These are phyloP conservation scores for Cercospora brassicicola DNA, from an alignment of 2,329 filamentous ascomycete species.

Conservation along the genomic window DNA sequence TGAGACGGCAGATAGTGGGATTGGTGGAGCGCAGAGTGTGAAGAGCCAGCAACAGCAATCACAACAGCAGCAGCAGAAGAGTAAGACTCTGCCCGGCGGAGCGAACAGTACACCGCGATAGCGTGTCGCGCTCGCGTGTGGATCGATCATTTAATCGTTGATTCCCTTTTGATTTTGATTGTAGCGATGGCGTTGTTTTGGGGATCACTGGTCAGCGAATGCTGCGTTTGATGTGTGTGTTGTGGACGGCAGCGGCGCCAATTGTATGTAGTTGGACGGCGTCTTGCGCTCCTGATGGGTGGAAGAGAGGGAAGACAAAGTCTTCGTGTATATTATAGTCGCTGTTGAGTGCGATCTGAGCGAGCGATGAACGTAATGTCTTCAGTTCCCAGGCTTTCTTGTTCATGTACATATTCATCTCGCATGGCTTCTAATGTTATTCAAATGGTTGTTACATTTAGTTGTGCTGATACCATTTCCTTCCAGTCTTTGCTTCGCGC, in stretches of 20 bases:
- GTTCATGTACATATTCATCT: not conserved
- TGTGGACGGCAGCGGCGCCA: not conserved
- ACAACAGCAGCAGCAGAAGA: slow-evolving; percentile 4
- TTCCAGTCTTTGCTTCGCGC: not conserved
- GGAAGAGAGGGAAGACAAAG: not conserved
- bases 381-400: not conserved
- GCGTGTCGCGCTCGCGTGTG: not conserved
- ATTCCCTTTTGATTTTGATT: not conserved
- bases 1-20: slow-evolving; percentile 12
- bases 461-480: not conserved
- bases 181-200: not conserved
- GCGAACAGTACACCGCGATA: slow-evolving; percentile 18
- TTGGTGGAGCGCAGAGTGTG: slow-evolving; percentile 1
- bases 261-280: not conserved
- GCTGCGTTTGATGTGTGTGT: not conserved
- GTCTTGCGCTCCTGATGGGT: not conserved
- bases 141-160: not conserved
- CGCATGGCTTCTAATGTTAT: not conserved
- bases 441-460: not conserved
- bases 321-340: not conserved
- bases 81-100: slow-evolving; percentile 10
- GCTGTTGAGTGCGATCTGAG: not conserved
- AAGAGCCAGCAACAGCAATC: not conserved
- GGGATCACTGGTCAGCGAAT: not conserved
- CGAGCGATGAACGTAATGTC: not conserved